Conservation (phyloP, 257 asterid genomes). For the Przewalskia tangutica region DNA sequence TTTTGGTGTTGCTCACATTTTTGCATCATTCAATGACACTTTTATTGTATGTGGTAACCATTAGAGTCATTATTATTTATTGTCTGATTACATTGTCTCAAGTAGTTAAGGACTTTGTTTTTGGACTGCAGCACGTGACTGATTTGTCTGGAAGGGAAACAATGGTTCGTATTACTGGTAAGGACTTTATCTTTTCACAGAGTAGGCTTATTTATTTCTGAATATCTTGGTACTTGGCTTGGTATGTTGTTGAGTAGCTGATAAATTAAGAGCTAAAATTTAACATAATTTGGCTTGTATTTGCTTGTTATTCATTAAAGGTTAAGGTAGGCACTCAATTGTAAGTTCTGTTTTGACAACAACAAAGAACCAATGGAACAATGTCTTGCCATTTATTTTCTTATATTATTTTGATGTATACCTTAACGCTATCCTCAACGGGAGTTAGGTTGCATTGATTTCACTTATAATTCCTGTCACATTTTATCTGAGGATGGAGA, state of each 20-base stretch:
- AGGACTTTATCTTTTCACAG: not conserved
- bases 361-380: not conserved
- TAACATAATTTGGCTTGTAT: not conserved
- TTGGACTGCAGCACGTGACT: constrained; percentile 1
- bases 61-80: not conserved
- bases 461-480: not conserved
- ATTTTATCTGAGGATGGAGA: not conserved
- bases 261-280: not conserved
- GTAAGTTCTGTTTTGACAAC: not conserved
- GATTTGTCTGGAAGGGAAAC: constrained; percentile 7
- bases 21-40: constrained; percentile 5
- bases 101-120: not conserved
- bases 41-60: not conserved
- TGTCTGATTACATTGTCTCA: not conserved
- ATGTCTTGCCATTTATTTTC: not conserved
- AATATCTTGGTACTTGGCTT: not conserved
- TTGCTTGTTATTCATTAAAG: not conserved
- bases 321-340: not conserved
- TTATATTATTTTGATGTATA: not conserved
- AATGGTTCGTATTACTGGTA: constrained; percentile 5
- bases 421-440: not conserved
- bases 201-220: not conserved
- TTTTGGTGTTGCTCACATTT: constrained; percentile 1
- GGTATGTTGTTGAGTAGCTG: not conserved
- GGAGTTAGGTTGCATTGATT: not conserved